Conservation (phyloP, 768 basidiomycete species). For the Boletus fagicola region DNA sequence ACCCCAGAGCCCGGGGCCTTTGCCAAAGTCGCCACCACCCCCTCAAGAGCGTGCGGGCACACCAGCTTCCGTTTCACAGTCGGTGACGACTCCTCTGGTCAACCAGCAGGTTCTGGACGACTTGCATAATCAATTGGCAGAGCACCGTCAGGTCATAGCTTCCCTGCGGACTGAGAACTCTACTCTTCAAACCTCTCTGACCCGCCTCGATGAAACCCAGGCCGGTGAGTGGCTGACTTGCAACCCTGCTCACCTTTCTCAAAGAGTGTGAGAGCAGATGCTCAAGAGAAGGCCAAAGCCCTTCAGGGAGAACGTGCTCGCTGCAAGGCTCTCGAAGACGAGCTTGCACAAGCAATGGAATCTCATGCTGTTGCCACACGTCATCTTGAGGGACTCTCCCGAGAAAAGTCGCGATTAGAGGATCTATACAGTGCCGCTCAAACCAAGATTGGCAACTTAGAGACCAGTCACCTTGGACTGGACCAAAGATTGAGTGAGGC, state of each 20-base stretch:
- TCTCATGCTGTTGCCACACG: conserved; percentile 7
- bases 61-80: conserved; percentile 2
- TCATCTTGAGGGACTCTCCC: conserved; percentile 20
- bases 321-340: conserved; percentile 18
- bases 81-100: not conserved
- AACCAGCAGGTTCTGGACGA: conserved; percentile 12
- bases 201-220: conserved; percentile 31
- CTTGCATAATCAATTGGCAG: conserved; percentile 16
- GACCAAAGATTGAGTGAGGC: conserved; percentile 13
- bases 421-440: conserved; percentile 8
- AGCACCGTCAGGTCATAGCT: conserved; percentile 16
- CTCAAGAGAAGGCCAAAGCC: conserved; percentile 7
- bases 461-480: conserved; percentile 8
- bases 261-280: conserved; percentile 14
- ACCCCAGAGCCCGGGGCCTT: too few species aligned
- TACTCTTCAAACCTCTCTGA: conserved; percentile 27
- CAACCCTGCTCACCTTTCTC: not conserved
- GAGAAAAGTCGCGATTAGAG: conserved; percentile 28
- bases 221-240: conserved; percentile 24
- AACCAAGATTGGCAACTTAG: conserved; percentile 19
- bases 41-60: conserved; percentile 11
- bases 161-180: conserved; percentile 29
- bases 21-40: conserved; percentile 18
- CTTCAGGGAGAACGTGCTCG: conserved; percentile 23
- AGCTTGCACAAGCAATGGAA: conserved; percentile 22